phyloP scores from a whole-genome alignment of 176 grass and related monocot species.

The Secale cereale region DNA sequence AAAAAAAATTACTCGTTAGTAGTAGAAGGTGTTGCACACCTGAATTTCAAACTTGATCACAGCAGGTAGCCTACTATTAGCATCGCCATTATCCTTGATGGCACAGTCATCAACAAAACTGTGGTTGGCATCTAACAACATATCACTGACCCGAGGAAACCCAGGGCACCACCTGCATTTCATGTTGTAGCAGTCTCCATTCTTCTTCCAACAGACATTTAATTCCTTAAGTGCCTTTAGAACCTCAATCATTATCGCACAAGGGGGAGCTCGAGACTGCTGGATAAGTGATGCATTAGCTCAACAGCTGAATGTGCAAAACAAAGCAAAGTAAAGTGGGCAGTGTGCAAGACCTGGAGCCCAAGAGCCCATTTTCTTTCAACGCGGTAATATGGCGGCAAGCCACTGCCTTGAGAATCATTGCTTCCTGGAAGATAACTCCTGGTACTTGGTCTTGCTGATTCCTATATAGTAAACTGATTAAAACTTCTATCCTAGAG shows the following conservation, averaged over 20 bases:
- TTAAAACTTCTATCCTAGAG: conserved; percentile 38
- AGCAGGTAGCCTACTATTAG: conserved; percentile 37
- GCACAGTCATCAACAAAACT: conserved; percentile 54
- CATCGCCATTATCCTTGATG: conserved; percentile 55
- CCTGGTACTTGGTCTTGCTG: conserved; percentile 25
- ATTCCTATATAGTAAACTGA: conserved; percentile 6
- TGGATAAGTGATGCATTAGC: conserved; percentile 31
- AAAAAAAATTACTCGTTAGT: conserved; percentile 1
- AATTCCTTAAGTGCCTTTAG: conserved; percentile 87
- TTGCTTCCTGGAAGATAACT: conserved; percentile 41
- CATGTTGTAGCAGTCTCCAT: conserved; percentile 93
- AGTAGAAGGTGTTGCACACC: conserved; percentile 26
- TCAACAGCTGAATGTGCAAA: conserved; percentile 10
- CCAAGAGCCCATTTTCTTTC: conserved; percentile 97
- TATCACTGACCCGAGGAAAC: conserved; percentile 40
- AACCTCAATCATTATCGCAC: conserved; percentile 83
- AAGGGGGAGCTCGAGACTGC: conserved; percentile 82
- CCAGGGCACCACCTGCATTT: conserved; percentile 71
- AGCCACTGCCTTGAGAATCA: conserved; percentile 48
- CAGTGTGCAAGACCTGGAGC: conserved; percentile 64
- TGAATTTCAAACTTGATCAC: conserved; percentile 95
- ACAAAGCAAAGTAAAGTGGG: conserved; percentile 17
- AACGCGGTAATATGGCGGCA: conserved; percentile 40
- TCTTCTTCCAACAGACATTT: conserved; percentile 90
- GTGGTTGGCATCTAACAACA: conserved; percentile 38